Base-by-base conservation (phyloP, 148 eudicot species). In the Arctostaphylos glauca region DNA sequence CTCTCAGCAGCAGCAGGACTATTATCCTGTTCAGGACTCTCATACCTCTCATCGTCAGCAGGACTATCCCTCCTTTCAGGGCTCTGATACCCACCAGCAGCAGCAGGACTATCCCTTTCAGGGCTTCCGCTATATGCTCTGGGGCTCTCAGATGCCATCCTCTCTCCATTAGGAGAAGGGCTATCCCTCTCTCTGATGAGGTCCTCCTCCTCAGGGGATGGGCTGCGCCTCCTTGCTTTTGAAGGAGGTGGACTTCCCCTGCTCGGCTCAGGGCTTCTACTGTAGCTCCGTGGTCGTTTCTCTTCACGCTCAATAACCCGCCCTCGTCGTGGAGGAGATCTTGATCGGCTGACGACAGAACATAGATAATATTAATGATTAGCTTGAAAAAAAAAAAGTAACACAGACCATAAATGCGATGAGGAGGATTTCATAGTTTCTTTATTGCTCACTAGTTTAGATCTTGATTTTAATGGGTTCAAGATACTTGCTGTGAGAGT, bases 311-410 rank as follows among this genome's bases (percentile, higher is more conserved):
- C 96, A 56, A 81, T 77, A 10, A 78, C 83, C 10, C 91, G 88
- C 2, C 88, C 97, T 74, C 90, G 90, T 83, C 82, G 87, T 16
- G 87, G 87, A 58, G 98, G 95, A 44, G 98, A 89, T 72, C 95
- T 88, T 47, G 98, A 95, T 74, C 88, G 97, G 85, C 98, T 95
- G 92, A 84, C 81, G 43, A 74, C 31, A 82, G 41, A 59, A 64
- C 4, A 4, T 5, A 71, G 9, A 13, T 2, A 2, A 9, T 31
- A 18, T 13, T 41, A 41, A 41, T 38, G 5, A 23, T 15, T n/a
- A 52, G 46, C 19, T 13, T 23, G 0, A 16, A 41, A 48, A 5
- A 31, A 5, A n/a, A 15, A 6, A 4, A 12, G 6, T 2, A 49
- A 15, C 8, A 54, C 3, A 47, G 19, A 54, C 66, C 23, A 60